These are phyloP conservation scores for Malus hybrid DNA, from an alignment of 331 rosid genomes.

Conservation along the genomic window DNA sequence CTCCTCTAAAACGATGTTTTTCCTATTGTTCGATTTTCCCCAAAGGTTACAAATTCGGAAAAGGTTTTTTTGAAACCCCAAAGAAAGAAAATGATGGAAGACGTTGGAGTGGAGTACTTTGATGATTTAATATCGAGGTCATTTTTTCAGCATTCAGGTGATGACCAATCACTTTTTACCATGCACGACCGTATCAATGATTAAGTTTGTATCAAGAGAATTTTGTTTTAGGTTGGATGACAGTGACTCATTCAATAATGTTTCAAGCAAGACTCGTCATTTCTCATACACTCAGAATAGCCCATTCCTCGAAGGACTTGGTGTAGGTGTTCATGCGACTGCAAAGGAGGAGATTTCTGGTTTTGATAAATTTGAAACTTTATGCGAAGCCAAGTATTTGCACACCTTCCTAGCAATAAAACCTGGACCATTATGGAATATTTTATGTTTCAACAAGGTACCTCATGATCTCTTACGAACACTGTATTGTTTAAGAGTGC, in stretches of 20 bases:
- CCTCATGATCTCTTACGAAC: neutral
- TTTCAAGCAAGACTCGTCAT: slow-evolving; percentile 1
- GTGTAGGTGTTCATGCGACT: neutral
- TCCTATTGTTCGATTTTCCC: slow-evolving; percentile 8
- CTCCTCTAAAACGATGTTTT: neutral
- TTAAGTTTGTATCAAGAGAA: neutral
- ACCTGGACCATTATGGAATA: fast-evolving
- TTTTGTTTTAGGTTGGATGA: neutral
- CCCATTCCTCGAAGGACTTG: neutral
- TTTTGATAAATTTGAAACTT: neutral
- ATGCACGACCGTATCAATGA: slow-evolving; percentile 12
- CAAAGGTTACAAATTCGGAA: neutral
- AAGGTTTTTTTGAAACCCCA: neutral
- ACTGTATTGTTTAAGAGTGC: slow-evolving; percentile 1
- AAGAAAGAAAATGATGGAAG: neutral
- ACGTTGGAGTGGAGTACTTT: slow-evolving; percentile 2
- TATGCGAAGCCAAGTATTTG: neutral
- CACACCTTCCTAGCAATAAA: slow-evolving; percentile 4
- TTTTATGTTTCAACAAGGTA: neutral
- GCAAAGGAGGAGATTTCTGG: neutral
- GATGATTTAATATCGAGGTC: slow-evolving; percentile 6
- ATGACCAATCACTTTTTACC: neutral
- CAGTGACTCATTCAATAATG: neutral
- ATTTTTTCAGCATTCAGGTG: neutral
- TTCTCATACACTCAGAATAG: neutral